Conservation (phyloP, 106 monocot species). For the Agapanthus africanus region DNA sequence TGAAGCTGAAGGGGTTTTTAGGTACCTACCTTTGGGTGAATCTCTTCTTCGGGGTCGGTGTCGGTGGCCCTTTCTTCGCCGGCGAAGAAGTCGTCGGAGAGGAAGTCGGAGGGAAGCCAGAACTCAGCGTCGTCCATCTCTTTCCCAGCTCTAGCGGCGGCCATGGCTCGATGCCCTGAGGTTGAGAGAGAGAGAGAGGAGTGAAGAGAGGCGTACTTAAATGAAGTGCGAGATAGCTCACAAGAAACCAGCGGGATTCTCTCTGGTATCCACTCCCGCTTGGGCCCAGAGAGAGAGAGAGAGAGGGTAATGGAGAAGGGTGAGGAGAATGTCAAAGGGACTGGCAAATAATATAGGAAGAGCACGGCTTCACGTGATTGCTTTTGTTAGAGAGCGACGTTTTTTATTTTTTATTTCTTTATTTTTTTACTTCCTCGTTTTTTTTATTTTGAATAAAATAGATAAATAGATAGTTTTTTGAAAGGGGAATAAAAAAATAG, state of each 20-base stretch:
- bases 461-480: too few relatives aligned
- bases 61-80: not conserved
- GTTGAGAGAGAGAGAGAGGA: not conserved
- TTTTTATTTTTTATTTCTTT: not conserved
- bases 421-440: too few relatives aligned
- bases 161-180: not conserved
- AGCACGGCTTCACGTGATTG: not conserved
- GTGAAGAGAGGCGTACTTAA: too few relatives aligned
- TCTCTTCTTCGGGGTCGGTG: not conserved
- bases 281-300: not conserved
- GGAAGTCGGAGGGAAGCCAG: conserved; percentile 11
- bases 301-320: not conserved
- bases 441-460: too few relatives aligned
- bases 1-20: not conserved
- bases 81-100: conserved; percentile 9
- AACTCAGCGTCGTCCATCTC: conserved; percentile 4
- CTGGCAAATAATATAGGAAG: not conserved
- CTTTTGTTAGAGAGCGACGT: not conserved
- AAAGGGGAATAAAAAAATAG: too few relatives aligned
- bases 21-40: not conserved
- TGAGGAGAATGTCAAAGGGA: not conserved
- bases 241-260: not conserved
- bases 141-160: not conserved
- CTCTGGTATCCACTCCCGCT: conserved; percentile 1
- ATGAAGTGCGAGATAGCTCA: too few relatives aligned